These are phyloP conservation scores for Tuber melanosporum DNA, from an alignment of 495 filamentous ascomycete species.

Conservation along the genomic window DNA sequence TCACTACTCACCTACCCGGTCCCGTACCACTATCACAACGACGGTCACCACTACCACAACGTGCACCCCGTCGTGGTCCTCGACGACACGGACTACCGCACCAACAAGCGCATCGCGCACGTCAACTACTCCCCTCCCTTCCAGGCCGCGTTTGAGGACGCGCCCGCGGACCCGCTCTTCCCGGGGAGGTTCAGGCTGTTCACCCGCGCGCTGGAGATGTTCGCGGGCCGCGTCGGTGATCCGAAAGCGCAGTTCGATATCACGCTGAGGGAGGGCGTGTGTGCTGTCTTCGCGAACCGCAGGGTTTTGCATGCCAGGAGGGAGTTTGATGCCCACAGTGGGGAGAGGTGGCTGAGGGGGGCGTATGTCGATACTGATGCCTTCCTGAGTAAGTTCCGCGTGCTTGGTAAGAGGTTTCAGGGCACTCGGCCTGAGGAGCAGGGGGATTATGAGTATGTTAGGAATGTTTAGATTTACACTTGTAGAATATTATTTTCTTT, in stretches of 20 bases:
- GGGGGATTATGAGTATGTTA: constrained; percentile 4
- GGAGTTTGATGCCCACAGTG: constrained; percentile 58
- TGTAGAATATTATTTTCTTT: not conserved
- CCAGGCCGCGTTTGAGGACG: constrained; percentile 50
- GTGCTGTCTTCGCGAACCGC: constrained; percentile 79
- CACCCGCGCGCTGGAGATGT: constrained; percentile 43
- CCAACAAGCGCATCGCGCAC: constrained; percentile 34
- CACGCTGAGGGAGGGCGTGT: constrained; percentile 69
- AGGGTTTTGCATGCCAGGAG: constrained; percentile 70
- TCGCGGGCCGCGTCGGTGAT: constrained; percentile 49
- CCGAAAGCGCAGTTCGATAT: constrained; percentile 56
- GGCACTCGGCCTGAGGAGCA: not conserved
- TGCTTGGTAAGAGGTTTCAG: constrained; percentile 40
- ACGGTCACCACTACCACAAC: constrained; percentile 56
- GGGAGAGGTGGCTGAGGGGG: constrained; percentile 74
- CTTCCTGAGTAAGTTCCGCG: constrained; percentile 50
- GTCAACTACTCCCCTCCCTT: constrained; percentile 71
- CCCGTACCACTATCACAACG: constrained; percentile 63
- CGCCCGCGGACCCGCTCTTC: constrained; percentile 5
- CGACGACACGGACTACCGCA: constrained; percentile 24
- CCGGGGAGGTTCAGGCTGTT: constrained; percentile 17
- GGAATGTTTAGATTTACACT: not conserved
- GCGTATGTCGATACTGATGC: constrained; percentile 72
- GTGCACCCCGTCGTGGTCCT: constrained; percentile 52
- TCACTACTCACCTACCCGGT: constrained; percentile 48